Evolutionary conservation across 495 filamentous ascomycete genomes (phyloP).

Genomic region (Neurospora sp.): DNA sequence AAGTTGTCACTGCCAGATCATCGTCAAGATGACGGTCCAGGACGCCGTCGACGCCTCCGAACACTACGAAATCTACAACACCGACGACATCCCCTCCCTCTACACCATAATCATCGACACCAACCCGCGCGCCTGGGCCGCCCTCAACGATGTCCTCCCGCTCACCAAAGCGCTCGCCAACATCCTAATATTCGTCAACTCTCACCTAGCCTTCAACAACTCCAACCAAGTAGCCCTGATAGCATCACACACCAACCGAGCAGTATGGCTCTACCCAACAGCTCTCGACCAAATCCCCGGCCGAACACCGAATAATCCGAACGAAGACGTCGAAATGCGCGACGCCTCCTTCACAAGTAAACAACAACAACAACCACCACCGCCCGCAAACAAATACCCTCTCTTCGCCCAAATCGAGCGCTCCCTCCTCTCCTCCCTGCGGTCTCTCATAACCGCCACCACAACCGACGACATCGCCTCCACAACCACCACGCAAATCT

Average conservation of each 20-base stretch:
- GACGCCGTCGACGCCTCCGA: slow-evolving; percentile 87
- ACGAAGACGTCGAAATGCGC: slow-evolving; percentile 35
- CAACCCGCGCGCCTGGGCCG: slow-evolving; percentile 88
- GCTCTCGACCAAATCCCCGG: slow-evolving; percentile 16
- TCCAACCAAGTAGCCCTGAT: slow-evolving; percentile 89
- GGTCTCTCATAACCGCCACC: slow-evolving; percentile 56
- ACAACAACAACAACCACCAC: neutral
- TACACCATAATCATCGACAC: slow-evolving; percentile 90
- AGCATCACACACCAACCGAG: slow-evolving; percentile 74
- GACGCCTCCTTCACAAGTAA: slow-evolving; percentile 18
- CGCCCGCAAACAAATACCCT: slow-evolving; percentile 77
- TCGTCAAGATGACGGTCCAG: slow-evolving; percentile 28
- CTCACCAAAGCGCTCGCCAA: slow-evolving; percentile 78
- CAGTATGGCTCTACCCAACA: slow-evolving; percentile 77
- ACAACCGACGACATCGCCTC: slow-evolving; percentile 44
- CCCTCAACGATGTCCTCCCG: slow-evolving; percentile 64
- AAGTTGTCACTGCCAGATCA: neutral
- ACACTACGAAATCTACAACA: slow-evolving; percentile 56
- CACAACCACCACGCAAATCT: slow-evolving; percentile 65
- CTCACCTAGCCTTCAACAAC: slow-evolving; percentile 86
- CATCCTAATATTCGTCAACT: slow-evolving; percentile 92
- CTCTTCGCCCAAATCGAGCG: slow-evolving; percentile 80
- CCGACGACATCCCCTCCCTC: slow-evolving; percentile 70
- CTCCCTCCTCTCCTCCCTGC: slow-evolving; percentile 61
- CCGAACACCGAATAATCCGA: slow-evolving; percentile 1